Conservation (phyloP, 495 filamentous ascomycete genomes). For the Annulohypoxylon moriforme region DNA sequence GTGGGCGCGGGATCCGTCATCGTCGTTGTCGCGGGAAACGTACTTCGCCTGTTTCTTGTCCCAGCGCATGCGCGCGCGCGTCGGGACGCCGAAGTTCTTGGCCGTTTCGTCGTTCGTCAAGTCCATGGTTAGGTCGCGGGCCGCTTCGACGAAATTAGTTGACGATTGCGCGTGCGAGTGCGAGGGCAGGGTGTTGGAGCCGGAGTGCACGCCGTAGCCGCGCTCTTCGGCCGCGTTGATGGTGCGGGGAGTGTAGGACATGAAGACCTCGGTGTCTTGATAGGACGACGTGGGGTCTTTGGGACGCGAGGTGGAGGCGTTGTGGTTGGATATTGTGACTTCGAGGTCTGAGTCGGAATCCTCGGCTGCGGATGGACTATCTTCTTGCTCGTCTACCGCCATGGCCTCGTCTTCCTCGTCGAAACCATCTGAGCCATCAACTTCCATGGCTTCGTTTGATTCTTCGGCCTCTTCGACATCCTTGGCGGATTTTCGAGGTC, state of each 20-base stretch:
- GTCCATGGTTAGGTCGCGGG: constrained; percentile 87
- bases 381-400: constrained; percentile 37
- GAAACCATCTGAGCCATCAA: constrained; percentile 55
- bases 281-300: constrained; percentile 63
- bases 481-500: constrained; percentile 53
- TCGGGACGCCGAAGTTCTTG: constrained; percentile 77
- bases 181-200: constrained; percentile 56
- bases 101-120: constrained; percentile 85
- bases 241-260: constrained; percentile 87
- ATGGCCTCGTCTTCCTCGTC: constrained; percentile 58
- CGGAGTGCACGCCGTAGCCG: constrained; percentile 91
- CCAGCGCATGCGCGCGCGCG: constrained; percentile 84
- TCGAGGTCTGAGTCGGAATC: constrained; percentile 74
- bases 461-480: constrained; percentile 48
- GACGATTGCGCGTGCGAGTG: constrained; percentile 56
- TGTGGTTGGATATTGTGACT: constrained; percentile 77
- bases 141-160: constrained; percentile 82
- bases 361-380: neutral
- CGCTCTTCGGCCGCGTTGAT: constrained; percentile 84
- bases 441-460: constrained; percentile 48
- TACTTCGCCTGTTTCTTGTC: constrained; percentile 98
- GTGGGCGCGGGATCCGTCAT: constrained; percentile 86
- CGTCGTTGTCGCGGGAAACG: constrained; percentile 87
- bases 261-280: constrained; percentile 90
- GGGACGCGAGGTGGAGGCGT: constrained; percentile 40